Evolutionary conservation across 2,329 filamentous ascomycete genomes (phyloP).

Genomic region (Neonectria magnoliae): DNA sequence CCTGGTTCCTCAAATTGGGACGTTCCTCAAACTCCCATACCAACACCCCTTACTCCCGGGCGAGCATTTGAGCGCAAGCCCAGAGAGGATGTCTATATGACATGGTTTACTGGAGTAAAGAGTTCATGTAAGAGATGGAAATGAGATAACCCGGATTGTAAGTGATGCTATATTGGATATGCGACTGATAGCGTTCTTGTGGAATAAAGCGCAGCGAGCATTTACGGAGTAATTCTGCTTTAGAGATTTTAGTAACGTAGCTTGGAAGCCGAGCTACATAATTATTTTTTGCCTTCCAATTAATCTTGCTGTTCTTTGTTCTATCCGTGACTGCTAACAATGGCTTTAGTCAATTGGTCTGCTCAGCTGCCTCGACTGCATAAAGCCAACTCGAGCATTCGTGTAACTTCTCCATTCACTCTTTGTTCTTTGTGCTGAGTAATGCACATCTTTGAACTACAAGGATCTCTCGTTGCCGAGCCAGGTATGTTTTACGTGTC

Average conservation of each 20-base stretch:
- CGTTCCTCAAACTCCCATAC: neutral
- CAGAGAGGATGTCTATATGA: neutral
- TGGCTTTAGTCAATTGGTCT: neutral
- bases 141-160: neutral
- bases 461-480: neutral
- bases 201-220: neutral
- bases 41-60: neutral
- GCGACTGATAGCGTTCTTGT: neutral
- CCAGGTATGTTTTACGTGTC: too few species aligned
- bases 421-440: too few species aligned
- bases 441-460: neutral
- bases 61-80: neutral
- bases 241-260: neutral
- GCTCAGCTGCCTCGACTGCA: neutral
- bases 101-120: neutral
- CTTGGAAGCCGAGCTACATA: neutral
- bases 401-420: neutral
- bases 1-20: neutral
- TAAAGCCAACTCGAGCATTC: neutral
- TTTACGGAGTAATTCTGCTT: neutral
- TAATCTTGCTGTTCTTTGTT: neutral
- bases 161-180: neutral
- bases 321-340: neutral
- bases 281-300: neutral
- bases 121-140: neutral